A percentile compares a stretch with the other conserved stretches of the same genome.
phyloP scores from a whole-genome alignment of 2,329 filamentous ascomycete species.

The Periconia digitata region DNA sequence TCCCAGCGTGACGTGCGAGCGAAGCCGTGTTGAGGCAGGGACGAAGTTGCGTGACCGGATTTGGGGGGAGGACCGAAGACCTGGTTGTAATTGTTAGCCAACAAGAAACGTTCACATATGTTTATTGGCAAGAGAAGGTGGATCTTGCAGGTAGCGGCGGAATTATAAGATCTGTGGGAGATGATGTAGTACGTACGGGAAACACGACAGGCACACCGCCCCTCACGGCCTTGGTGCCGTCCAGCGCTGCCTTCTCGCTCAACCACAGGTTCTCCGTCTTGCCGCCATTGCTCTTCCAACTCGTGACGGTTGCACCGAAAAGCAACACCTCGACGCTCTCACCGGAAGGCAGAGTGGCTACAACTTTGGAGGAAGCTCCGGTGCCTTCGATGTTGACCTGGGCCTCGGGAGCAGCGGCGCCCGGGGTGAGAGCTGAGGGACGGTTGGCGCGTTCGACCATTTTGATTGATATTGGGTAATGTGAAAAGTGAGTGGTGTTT shows the following conservation, averaged over 20 bases:
- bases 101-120: neutral
- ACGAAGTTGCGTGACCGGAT: slow-evolving; percentile 72
- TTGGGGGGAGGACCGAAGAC: slow-evolving; percentile 79
- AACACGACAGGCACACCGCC: slow-evolving; percentile 93
- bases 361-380: slow-evolving; percentile 70
- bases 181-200: slow-evolving; percentile 70
- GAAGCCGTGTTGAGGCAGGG: slow-evolving; percentile 91
- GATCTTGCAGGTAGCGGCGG: too few species aligned
- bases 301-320: slow-evolving; percentile 89
- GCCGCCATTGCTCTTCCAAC: slow-evolving; percentile 82
- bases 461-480: slow-evolving; percentile 33
- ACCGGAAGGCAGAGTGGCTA: slow-evolving; percentile 80
- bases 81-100: slow-evolving; percentile 47
- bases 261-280: slow-evolving; percentile 80
- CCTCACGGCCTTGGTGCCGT: slow-evolving; percentile 85
- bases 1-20: slow-evolving; percentile 90
- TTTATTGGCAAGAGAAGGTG: neutral
- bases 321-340: slow-evolving; percentile 84
- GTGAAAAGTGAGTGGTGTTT: neutral
- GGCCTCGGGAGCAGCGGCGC: slow-evolving; percentile 64
- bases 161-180: too few species aligned
- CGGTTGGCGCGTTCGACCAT: slow-evolving; percentile 88
- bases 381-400: slow-evolving; percentile 78
- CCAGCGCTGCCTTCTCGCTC: slow-evolving; percentile 75
- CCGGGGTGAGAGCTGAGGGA: slow-evolving; percentile 66